Percentiles rank a stretch among this genome's conserved stretches.
These are phyloP conservation scores for Dendrostoma leiphaemia DNA, from an alignment of 2,329 filamentous ascomycete species.

Conservation along the genomic window DNA sequence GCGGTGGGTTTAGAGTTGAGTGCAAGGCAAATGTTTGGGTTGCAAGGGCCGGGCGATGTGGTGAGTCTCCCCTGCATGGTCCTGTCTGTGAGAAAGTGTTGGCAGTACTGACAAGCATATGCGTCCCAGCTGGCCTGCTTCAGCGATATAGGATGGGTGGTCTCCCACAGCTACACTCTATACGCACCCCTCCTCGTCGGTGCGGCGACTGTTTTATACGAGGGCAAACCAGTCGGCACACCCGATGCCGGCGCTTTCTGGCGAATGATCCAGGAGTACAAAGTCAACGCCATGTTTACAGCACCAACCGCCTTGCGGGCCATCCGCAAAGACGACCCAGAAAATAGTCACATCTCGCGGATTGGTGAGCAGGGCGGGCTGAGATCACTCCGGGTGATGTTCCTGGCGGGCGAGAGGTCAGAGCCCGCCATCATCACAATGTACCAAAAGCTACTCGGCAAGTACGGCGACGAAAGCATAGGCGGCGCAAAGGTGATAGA, in stretches of 20 bases:
- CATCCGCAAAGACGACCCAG: conserved; percentile 81
- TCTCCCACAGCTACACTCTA: conserved; percentile 76
- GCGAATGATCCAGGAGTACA: conserved; percentile 81
- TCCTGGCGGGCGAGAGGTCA: conserved; percentile 85
- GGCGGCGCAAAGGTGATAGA: conserved; percentile 58
- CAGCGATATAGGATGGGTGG: conserved; percentile 86
- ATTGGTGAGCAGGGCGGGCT: conserved; percentile 69
- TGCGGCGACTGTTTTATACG: conserved; percentile 83
- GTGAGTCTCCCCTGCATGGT: conserved; percentile 44
- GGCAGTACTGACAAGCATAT: conserved; percentile 1
- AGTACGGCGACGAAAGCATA: conserved; percentile 55
- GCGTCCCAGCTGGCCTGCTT: conserved; percentile 34
- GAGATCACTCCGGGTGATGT: conserved; percentile 69
- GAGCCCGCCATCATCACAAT: conserved; percentile 81
- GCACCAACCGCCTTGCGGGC: conserved; percentile 85
- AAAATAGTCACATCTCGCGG: conserved; percentile 62
- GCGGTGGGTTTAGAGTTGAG: conserved; percentile 81
- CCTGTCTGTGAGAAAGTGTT: too few species aligned
- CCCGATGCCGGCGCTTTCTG: conserved; percentile 87
- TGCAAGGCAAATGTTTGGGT: conserved; percentile 78
- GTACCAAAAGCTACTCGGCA: conserved; percentile 71
- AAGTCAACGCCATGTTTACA: conserved; percentile 80
- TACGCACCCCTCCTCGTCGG: conserved; percentile 85
- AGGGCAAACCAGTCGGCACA: conserved; percentile 91
- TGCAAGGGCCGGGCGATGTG: conserved; percentile 81